These are phyloP conservation scores for Rutstroemia sp. DNA, from an alignment of 2,329 filamentous ascomycete species.

Conservation along the genomic window DNA sequence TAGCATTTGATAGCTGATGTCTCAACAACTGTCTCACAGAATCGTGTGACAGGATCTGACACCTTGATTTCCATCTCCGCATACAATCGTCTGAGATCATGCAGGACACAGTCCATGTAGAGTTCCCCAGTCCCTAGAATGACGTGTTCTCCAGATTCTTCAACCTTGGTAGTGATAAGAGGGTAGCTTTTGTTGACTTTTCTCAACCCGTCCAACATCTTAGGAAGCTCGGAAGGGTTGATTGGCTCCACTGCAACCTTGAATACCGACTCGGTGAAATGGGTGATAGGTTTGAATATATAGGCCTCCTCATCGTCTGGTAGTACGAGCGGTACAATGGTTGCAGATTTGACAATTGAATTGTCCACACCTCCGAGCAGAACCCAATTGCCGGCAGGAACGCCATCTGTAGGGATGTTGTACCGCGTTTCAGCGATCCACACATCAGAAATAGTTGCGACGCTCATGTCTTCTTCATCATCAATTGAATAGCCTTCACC, in stretches of 20 bases:
- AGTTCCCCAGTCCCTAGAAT: slow-evolving; percentile 91
- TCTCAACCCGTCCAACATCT: slow-evolving; percentile 94
- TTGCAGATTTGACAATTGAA: slow-evolving; percentile 96
- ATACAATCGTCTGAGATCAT: slow-evolving; percentile 87
- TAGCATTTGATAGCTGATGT: slow-evolving; percentile 98
- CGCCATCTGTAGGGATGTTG: slow-evolving; percentile 82
- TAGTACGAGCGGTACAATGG: slow-evolving; percentile 71
- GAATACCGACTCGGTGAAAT: slow-evolving; percentile 96
- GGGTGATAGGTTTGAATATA: slow-evolving; percentile 86
- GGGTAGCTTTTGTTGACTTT: slow-evolving; percentile 99
- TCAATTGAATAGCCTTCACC: slow-evolving; percentile 95
- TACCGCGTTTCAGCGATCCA: slow-evolving; percentile 91
- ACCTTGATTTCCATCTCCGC: slow-evolving; percentile 99
- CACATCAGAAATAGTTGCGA: slow-evolving; percentile 75
- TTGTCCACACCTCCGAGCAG: slow-evolving; percentile 92
- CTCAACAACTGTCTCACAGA: slow-evolving; percentile 96
- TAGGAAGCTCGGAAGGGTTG: slow-evolving; percentile 94
- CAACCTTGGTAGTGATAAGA: slow-evolving; percentile 90
- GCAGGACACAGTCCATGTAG: slow-evolving; percentile 99
- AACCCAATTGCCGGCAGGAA: slow-evolving; percentile 90
- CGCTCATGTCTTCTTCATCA: slow-evolving; percentile 95
- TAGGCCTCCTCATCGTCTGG: slow-evolving; percentile 87
- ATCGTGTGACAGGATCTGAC: slow-evolving; percentile 92
- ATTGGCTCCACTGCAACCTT: slow-evolving; percentile 98
- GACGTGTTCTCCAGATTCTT: slow-evolving; percentile 95